Base-by-base conservation (phyloP, 257 asterid genomes). In the Coffea canephora region DNA sequence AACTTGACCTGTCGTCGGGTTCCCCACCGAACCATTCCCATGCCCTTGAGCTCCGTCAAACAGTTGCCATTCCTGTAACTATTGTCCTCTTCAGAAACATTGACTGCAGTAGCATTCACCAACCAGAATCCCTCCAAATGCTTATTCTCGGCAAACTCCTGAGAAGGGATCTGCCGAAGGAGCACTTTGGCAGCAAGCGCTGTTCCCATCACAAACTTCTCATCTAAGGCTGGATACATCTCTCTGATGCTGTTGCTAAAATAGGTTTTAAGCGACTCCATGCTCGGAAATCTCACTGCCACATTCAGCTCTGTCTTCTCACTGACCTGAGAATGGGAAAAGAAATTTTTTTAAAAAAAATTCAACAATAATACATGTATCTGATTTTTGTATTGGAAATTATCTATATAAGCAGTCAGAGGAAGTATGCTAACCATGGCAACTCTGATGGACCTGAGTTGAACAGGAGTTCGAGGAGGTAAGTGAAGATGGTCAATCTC, bases 21-120 rank as follows among this genome's bases (percentile, higher is more conserved):
- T 10, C 99, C 99, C 99, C 99, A 95, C 14, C 88, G 83, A 48
- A 93, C 87, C 91, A 94, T 86, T 75, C 96, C 98, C 75, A 84
- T 85, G 18, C 84, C 78, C 81, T 87, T 90, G 11, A 96, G 84
- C 27, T 86, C 89, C 62, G 94, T 88, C 71, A 92, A 85, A 80
- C 87, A 83, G 66, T 43, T 70, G 0, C 92, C 91, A 77, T 77
- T 88, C 80, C 75, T 88, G 5, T 77, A 78, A 70, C 46, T 16
- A 69, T 34, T 69, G 31, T 79, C 74, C 43, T 86, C 87, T 68
- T 54, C 81, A 34, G 36, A 59, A 46, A 43, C 75, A 34, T 75
- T 84, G 54, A 43, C 78, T 64, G 64, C 19, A 8, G 86, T n/a
- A 54, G 84, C 64, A 57, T 77, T 79, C 49, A 84, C 82, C 84